These are phyloP conservation scores for Triangularia verruculosa DNA, from an alignment of 2,329 filamentous ascomycete genomes.

Conservation along the genomic window DNA sequence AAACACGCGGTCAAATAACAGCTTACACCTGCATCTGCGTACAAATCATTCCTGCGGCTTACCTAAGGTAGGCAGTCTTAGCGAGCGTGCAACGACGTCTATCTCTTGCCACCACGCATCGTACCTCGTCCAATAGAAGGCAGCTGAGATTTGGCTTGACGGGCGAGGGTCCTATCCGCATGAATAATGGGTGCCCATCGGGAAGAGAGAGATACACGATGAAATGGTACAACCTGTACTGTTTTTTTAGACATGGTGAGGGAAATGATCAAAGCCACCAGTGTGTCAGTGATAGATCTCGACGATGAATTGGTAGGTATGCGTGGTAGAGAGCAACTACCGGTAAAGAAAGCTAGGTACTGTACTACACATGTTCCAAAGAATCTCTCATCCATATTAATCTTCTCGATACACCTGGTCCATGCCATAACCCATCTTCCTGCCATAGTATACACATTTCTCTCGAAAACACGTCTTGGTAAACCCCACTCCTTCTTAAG, in stretches of 20 bases:
- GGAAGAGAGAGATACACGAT: too few species aligned
- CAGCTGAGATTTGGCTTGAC: neutral
- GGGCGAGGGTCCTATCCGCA: neutral
- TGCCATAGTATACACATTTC: neutral
- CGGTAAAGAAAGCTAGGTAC: neutral
- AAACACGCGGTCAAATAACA: neutral
- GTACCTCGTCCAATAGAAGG: neutral
- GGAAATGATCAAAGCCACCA: too few species aligned
- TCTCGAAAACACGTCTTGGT: neutral
- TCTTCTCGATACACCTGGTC: neutral
- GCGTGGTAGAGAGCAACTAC: neutral
- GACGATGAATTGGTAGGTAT: neutral
- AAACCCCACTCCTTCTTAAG: neutral
- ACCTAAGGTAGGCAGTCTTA: neutral
- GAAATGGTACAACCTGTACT: too few species aligned
- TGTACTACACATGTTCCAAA: neutral
- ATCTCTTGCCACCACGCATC: neutral
- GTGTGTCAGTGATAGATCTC: neutral
- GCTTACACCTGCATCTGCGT: neutral
- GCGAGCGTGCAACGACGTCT: neutral
- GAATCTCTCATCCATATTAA: neutral
- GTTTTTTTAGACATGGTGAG: too few species aligned
- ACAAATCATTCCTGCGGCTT: neutral
- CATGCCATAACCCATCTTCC: neutral
- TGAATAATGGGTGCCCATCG: neutral